Evolutionary conservation across 805 yeast genomes (phyloP).

Genomic region (Vanderwaltozyma verrucispora): DNA sequence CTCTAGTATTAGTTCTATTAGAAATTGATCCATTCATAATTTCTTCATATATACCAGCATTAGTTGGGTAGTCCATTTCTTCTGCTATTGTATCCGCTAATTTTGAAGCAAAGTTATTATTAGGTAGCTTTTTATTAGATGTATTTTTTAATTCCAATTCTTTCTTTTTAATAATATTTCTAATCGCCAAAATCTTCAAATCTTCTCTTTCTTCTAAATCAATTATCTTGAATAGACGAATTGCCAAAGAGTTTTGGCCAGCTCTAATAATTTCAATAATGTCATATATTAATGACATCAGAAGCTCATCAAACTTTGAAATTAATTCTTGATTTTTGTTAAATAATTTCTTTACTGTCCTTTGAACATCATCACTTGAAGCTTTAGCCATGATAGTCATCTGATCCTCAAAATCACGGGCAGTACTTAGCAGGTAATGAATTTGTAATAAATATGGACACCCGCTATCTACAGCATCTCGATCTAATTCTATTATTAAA

Average conservation of each 20-base stretch:
- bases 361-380: constrained; percentile 53
- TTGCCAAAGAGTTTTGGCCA: constrained; percentile 56
- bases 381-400: constrained; percentile 44
- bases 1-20: constrained; percentile 40
- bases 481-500: constrained; percentile 35
- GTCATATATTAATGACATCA: constrained; percentile 55
- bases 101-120: constrained; percentile 7
- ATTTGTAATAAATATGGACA: constrained; percentile 48
- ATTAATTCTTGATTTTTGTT: constrained; percentile 29
- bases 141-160: constrained; percentile 23
- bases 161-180: constrained; percentile 25
- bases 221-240: constrained; percentile 63
- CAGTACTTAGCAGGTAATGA: constrained; percentile 59
- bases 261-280: constrained; percentile 64
- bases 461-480: constrained; percentile 30
- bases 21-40: constrained; percentile 33
- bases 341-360: constrained; percentile 45
- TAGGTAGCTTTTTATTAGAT: constrained; percentile 22
- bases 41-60: constrained; percentile 28
- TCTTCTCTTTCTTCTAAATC: constrained; percentile 79
- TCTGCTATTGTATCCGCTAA: constrained; percentile 10
- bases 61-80: constrained; percentile 21
- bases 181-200: constrained; percentile 35
- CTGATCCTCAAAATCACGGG: constrained; percentile 73
- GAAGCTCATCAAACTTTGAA: constrained; percentile 50